Evolutionary conservation across 345 rosid genomes (phyloP), one percentile per base, ranked within the genome.

Genomic region (Kernera saxatilis): DNA sequence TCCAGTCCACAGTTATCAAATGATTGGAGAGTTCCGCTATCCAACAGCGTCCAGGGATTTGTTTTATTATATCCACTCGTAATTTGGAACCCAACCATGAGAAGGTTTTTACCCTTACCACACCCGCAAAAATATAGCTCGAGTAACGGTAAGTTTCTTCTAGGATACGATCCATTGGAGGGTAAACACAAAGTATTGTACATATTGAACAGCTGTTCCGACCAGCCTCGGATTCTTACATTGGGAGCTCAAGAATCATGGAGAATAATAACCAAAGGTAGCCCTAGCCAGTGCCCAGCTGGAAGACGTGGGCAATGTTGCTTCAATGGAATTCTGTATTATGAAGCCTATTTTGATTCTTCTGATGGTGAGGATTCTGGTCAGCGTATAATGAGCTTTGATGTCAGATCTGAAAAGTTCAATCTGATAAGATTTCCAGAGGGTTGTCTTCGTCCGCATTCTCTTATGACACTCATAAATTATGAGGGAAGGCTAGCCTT

Each of bases 401-500:
- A 64, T 22, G n/a, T 64, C 2, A 48, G 40, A 14, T 21, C 69
- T 14, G 57, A 64, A 64, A 64, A 10, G 18, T 33, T 62, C 22
- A 22, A 15, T 19, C 9, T 1, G 30, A 63, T 63, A 2, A 48
- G 21, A 45, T 6, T 0, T 8, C 32, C 55, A 0, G 19, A 13
- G 14, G 18, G 13, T 44, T 0, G 0, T 45, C 7, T 1, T 11
- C 1, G 1, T 3, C 3, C 0, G n/a, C 0, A 1, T 9, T 5
- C 3, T 18, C 8, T 2, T 19, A 32, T 46, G 19, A 33, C 45
- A 19, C 9, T 43, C n/a, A n/a, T n/a, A n/a, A n/a, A n/a, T 7
- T 45, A 45, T 48, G 56, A 46, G 5, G 69, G 69, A 48, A 64
- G n/a, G 55, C 40, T 64, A 32, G 44, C 69, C 21, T 4, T 45